Conservation (phyloP, 805 yeast species). For the Metschnikowia arizonensis region DNA sequence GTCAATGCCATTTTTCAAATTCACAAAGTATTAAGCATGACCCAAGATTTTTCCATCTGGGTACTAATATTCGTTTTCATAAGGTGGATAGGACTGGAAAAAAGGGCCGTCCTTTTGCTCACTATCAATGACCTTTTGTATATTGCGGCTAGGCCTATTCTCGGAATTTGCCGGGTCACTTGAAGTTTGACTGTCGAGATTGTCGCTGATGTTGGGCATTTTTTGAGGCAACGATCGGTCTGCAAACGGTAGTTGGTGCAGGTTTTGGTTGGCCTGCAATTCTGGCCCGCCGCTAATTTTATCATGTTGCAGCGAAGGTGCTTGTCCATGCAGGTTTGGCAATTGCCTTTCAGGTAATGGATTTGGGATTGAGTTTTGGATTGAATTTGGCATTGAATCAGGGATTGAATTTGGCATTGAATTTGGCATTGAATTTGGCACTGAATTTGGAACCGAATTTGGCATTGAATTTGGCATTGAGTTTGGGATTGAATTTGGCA, state of each 20-base stretch:
- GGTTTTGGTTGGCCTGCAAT: not conserved
- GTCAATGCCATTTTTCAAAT: not conserved
- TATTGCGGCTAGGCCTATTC: not conserved
- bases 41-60: not conserved
- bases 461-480: not conserved
- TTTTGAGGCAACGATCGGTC: not conserved
- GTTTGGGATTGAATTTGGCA: not conserved
- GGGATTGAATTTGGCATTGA: not conserved
- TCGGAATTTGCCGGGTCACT: not conserved
- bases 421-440: not conserved
- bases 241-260: constrained; percentile 1
- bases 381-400: not conserved
- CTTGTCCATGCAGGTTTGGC: constrained; percentile 4
- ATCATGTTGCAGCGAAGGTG: constrained; percentile 6
- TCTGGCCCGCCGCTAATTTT: not conserved
- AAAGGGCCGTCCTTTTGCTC: constrained; percentile 5
- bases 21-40: not conserved
- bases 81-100: constrained; percentile 13
- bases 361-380: not conserved
- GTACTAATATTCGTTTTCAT: constrained; percentile 11
- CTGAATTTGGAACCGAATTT: not conserved
- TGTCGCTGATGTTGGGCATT: not conserved
- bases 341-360: not conserved
- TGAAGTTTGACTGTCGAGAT: not conserved
- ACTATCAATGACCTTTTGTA: not conserved